Evolutionary conservation across 1,284 basidiomycete species (phyloP).

Genomic region (Neolentinus lepideus): DNA sequence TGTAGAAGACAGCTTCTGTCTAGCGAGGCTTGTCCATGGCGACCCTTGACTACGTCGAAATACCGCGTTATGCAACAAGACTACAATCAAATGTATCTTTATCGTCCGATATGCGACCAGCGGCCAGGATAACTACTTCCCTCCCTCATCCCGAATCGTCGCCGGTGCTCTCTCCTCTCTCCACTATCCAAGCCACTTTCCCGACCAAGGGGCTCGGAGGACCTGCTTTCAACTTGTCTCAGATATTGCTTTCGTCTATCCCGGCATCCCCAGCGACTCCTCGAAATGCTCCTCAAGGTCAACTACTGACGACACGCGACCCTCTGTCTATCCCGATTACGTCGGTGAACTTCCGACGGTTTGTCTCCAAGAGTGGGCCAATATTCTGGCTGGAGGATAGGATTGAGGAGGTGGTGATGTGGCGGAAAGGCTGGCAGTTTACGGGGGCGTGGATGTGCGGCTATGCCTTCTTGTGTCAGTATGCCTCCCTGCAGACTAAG

Average conservation of each 20-base stretch:
- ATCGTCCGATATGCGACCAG: conserved; percentile 26
- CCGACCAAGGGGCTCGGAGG: conserved; percentile 11
- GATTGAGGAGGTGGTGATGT: conserved; percentile 65
- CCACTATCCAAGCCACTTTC: conserved; percentile 14
- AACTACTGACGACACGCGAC: conserved; percentile 43
- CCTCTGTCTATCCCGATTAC: conserved; percentile 66
- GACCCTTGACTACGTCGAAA: conserved; percentile 41
- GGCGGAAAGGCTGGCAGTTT: conserved; percentile 62
- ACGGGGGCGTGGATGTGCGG: conserved; percentile 60
- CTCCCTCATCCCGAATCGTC: conserved; percentile 33
- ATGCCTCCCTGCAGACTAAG: not conserved
- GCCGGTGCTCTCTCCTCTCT: conserved; percentile 17
- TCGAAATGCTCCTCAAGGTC: conserved; percentile 14
- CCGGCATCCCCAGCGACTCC: conserved; percentile 24
- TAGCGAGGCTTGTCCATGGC: not conserved
- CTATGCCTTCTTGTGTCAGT: conserved; percentile 67
- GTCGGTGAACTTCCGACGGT: conserved; percentile 66
- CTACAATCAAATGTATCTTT: conserved; percentile 24
- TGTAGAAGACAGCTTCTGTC: too few species aligned
- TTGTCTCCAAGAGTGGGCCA: conserved; percentile 57
- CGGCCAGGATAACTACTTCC: conserved; percentile 34
- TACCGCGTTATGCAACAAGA: conserved; percentile 38
- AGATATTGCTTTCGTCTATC: conserved; percentile 24
- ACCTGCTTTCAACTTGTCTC: conserved; percentile 20
- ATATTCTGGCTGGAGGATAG: conserved; percentile 77